Evolutionary conservation across 768 basidiomycete species (phyloP), one percentile per base, ranked within the genome.

Genomic region (Grammothele lineata): DNA sequence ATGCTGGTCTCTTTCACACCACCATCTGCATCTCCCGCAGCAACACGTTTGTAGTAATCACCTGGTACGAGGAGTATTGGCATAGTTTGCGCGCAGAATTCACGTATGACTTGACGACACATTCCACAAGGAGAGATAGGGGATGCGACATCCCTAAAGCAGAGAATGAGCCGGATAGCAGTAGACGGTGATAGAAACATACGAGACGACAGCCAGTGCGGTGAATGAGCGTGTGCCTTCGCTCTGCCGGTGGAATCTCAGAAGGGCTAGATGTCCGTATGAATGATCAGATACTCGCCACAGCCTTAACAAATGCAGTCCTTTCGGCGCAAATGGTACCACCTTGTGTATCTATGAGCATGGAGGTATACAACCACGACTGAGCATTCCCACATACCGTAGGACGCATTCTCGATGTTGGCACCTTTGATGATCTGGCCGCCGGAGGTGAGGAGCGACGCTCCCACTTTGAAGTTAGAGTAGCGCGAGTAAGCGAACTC

Each of bases 391-490:
- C n/a, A 40, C 43, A 33, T 32, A 93, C 94, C 92, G 58, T 91
- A 90, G 0, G 87, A 86, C 0, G 92, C 92, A 58, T 96, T 97
- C 70, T 99, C 96, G 50, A 98, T 77, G 63, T 96, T 97, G 24
- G 87, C 85, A 5, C 95, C 93, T 51, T 78, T 84, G 49, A 95
- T 79, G 18, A 95, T 77, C 8, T 70, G 63, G 0, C 89, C 90
- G 35, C 85, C 78, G 0, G 75, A 60, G 2, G 83, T 70, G 15
- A 97, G 66, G 10, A 97, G 66, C 1, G 92, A 88, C 0, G 93
- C 94, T 0, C 95, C 95, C 14, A 97, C 95, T 6, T 85, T 81
- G 62, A 99, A 96, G 24, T 91, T 85, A 21, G 92, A 93, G 68
- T 96, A 98, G 0, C 82, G 90, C 26, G 71, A 78, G 65, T 96